These are phyloP conservation scores for Whalleya microplaca DNA, from an alignment of 2,329 filamentous ascomycete species.

Conservation along the genomic window DNA sequence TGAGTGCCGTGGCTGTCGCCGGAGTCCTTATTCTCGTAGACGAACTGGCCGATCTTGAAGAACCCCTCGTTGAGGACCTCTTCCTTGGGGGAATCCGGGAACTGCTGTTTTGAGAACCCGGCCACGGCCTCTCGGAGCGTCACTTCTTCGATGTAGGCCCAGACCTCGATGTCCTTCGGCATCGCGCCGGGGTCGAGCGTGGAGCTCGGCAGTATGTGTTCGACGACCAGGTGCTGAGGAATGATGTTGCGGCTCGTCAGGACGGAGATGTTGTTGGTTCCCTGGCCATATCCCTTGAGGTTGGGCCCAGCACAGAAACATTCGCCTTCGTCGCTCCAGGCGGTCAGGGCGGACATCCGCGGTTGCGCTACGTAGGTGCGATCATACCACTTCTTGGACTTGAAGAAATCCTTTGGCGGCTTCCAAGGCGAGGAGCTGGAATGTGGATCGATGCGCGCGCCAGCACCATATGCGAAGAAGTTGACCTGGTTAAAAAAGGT, in stretches of 20 bases:
- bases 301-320: constrained; percentile 78
- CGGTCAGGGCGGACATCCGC: constrained; percentile 60
- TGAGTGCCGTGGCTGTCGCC: constrained; percentile 53
- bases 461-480: constrained; percentile 69
- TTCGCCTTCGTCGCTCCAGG: constrained; percentile 80
- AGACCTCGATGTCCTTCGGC: constrained; percentile 72
- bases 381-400: constrained; percentile 33
- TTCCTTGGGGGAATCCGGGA: constrained; percentile 38
- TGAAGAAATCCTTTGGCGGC: constrained; percentile 31
- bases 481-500: constrained; percentile 66
- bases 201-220: constrained; percentile 68
- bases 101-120: constrained; percentile 49
- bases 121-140: constrained; percentile 44
- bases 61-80: constrained; percentile 45
- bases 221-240: constrained; percentile 71
- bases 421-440: constrained; percentile 64
- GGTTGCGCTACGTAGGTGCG: constrained; percentile 37
- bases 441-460: constrained; percentile 64
- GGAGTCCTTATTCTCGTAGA: constrained; percentile 50
- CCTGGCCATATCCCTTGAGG: constrained; percentile 49
- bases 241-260: constrained; percentile 61
- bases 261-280: constrained; percentile 66
- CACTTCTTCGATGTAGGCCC: constrained; percentile 60
- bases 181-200: constrained; percentile 65
- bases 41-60: constrained; percentile 61